These are phyloP conservation scores for Dendrobium chrysotoxum DNA, from an alignment of 106 monocot genomes.

Conservation along the genomic window DNA sequence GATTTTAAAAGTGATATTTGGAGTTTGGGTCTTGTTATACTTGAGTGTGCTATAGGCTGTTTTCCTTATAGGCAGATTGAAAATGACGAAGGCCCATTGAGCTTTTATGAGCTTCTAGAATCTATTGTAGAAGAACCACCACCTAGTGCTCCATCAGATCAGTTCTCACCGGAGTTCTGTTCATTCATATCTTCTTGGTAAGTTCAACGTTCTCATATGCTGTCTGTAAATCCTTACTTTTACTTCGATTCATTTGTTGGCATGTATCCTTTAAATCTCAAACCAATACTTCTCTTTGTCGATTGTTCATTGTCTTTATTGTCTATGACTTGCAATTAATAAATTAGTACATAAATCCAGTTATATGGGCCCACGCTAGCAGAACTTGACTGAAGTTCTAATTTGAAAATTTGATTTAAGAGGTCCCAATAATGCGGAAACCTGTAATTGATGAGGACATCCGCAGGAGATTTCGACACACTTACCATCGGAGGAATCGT, in stretches of 20 bases:
- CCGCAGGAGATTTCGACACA: no score
- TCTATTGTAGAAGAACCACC: conserved; percentile 88
- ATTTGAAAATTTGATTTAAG: no score
- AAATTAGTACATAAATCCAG: no score
- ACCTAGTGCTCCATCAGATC: conserved; percentile 84
- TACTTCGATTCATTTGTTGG: neutral
- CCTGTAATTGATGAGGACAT: no score
- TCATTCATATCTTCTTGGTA: conserved; percentile 96
- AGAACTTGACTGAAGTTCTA: no score
- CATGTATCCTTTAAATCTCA: no score
- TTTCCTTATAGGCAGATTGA: conserved; percentile 79
- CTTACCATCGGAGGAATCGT: no score
- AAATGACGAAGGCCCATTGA: conserved; percentile 57
- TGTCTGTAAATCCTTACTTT: neutral
- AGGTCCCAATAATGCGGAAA: no score
- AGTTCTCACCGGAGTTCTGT: conserved; percentile 98
- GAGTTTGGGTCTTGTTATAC: conserved; percentile 93
- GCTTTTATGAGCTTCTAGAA: conserved; percentile 92
- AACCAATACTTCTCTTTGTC: no score
- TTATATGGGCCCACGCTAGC: neutral
- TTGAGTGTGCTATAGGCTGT: conserved; percentile 91
- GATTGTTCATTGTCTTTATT: no score
- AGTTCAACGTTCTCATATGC: neutral
- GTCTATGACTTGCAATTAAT: no score
- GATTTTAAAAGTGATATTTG: conserved; percentile 96